These are phyloP conservation scores for Oryza brachyantha DNA, from an alignment of 176 grass and related monocot species.

Conservation along the genomic window DNA sequence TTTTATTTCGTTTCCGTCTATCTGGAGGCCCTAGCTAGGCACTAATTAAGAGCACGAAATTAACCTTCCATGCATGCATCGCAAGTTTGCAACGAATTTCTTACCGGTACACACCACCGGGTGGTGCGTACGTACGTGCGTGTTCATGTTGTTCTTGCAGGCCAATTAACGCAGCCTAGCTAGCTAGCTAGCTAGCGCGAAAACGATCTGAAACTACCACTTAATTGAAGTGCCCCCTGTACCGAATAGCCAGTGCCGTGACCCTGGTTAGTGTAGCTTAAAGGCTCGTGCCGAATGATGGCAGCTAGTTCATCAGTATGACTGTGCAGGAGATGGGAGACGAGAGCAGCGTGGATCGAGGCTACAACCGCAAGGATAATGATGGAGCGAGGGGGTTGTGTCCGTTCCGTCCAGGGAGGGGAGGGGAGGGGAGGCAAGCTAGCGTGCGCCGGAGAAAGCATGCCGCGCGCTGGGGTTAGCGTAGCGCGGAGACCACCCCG, in stretches of 20 bases:
- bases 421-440: neutral
- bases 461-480: slow-evolving; percentile 39
- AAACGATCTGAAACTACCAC: neutral
- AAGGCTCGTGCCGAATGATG: slow-evolving; percentile 53
- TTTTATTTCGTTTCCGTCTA: neutral
- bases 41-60: neutral
- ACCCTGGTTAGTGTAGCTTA: slow-evolving; percentile 47
- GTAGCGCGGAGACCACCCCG: slow-evolving; percentile 49
- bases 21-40: neutral
- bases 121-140: no score
- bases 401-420: neutral
- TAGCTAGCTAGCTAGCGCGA: no score
- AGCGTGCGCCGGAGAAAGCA: slow-evolving; percentile 58
- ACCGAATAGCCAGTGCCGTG: slow-evolving; percentile 1
- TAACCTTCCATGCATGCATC: neutral
- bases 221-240: neutral
- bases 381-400: slow-evolving; percentile 20
- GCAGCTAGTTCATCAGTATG: neutral
- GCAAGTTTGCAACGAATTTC: neutral
- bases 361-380: slow-evolving; percentile 36
- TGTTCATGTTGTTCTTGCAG: neutral
- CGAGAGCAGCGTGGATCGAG: neutral
- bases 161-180: neutral
- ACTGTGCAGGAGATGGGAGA: neutral
- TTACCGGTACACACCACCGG: neutral